Evolutionary conservation across 2,329 filamentous ascomycete genomes (phyloP).

Genomic region (Boeremia exigua): DNA sequence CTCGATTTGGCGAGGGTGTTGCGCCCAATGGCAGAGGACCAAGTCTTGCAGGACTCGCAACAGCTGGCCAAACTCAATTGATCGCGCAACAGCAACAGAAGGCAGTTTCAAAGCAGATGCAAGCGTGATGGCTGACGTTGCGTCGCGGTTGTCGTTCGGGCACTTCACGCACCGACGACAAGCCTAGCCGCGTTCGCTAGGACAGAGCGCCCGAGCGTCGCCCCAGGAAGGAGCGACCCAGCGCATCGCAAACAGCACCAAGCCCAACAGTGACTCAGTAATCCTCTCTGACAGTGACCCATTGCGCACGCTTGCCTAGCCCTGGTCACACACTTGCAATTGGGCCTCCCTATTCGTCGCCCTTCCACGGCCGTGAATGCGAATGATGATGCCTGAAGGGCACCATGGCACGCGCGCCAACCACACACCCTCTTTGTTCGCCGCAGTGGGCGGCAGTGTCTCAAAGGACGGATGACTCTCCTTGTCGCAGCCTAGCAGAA

Average conservation of each 20-base stretch:
- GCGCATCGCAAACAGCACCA: conserved; percentile 19
- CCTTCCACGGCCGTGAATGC: conserved; percentile 36
- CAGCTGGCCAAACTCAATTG: conserved; percentile 21
- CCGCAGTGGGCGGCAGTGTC: conserved; percentile 20
- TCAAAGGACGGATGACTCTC: conserved; percentile 22
- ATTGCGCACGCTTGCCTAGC: conserved; percentile 26
- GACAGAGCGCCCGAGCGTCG: conserved; percentile 16
- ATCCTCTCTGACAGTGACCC: conserved; percentile 29
- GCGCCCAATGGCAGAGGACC: conserved; percentile 32
- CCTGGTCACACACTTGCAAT: conserved; percentile 26
- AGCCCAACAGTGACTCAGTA: conserved; percentile 34
- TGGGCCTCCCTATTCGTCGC: conserved; percentile 37
- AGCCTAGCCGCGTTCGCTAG: conserved; percentile 21
- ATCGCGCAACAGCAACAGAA: conserved; percentile 23
- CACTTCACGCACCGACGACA: conserved; percentile 7
- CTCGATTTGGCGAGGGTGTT: neutral
- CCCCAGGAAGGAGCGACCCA: conserved; percentile 23
- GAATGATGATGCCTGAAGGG: conserved; percentile 29
- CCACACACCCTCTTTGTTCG: conserved; percentile 33
- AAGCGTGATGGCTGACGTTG: conserved; percentile 15
- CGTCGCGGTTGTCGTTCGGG: conserved; percentile 18
- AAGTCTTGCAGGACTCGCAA: conserved; percentile 17
- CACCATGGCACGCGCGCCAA: conserved; percentile 27
- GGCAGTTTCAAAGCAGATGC: conserved; percentile 20
- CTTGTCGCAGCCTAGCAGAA: conserved; percentile 19